These are phyloP conservation scores for Saturnispora galanensis DNA, from an alignment of 805 yeast genomes.

Conservation along the genomic window DNA sequence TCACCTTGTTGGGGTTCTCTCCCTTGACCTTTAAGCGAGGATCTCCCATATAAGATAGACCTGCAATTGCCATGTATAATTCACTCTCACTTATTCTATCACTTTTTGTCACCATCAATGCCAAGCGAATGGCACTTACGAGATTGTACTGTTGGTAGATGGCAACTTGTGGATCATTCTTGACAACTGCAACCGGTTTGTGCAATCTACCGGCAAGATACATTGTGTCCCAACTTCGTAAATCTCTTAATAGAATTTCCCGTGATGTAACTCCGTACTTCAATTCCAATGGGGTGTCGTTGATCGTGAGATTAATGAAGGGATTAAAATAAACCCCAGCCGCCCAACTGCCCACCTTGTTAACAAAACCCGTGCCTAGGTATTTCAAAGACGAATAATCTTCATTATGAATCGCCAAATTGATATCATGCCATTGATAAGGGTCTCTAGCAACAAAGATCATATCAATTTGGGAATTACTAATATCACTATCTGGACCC, in stretches of 20 bases:
- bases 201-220: slow-evolving; percentile 90
- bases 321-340: slow-evolving; percentile 96
- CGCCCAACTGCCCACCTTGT: slow-evolving; percentile 56
- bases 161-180: slow-evolving; percentile 52
- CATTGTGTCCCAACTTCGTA: slow-evolving; percentile 75
- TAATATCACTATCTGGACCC: slow-evolving; percentile 30
- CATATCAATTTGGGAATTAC: slow-evolving; percentile 68
- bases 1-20: slow-evolving; percentile 83
- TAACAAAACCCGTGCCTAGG: slow-evolving; percentile 51
- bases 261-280: slow-evolving; percentile 83
- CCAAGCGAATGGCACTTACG: slow-evolving; percentile 64
- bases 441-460: slow-evolving; percentile 74
- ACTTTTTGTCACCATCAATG: slow-evolving; percentile 43
- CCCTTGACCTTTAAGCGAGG: slow-evolving; percentile 79
- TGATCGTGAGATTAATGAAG: slow-evolving; percentile 50
- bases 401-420: slow-evolving; percentile 52
- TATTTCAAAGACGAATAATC: slow-evolving; percentile 68
- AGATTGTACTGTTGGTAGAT: slow-evolving; percentile 70
- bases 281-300: slow-evolving; percentile 31
- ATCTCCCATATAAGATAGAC: slow-evolving; percentile 82
- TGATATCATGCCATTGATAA: slow-evolving; percentile 64
- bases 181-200: slow-evolving; percentile 76
- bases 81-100: slow-evolving; percentile 29
- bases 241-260: slow-evolving; percentile 51
- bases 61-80: slow-evolving; percentile 68